Conservation (phyloP, 2,329 filamentous ascomycete genomes). For the Bimuria novae-zelandiae region DNA sequence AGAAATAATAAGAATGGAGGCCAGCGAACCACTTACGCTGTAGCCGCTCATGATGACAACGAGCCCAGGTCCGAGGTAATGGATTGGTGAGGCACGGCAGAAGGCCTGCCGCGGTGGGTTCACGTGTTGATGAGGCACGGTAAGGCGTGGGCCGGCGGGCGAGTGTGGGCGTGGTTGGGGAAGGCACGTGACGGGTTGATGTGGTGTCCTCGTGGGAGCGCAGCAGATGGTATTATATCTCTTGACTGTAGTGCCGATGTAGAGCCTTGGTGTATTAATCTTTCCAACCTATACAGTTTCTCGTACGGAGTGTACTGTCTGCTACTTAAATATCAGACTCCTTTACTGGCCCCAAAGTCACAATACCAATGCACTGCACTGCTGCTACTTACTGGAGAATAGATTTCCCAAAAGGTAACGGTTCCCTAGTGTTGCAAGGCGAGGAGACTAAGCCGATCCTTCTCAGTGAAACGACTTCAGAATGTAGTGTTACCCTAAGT, state of each 20-base stretch:
- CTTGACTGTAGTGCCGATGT: background rate
- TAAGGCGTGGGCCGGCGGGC: conserved; percentile 15
- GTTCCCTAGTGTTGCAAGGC: background rate
- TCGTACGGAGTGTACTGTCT: conserved; percentile 6
- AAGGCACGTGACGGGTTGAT: background rate
- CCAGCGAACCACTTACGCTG: conserved; percentile 17
- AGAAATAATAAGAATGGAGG: background rate
- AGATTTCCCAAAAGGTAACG: background rate
- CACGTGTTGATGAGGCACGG: conserved; percentile 8
- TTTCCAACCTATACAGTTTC: conserved; percentile 1
- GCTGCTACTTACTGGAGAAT: background rate
- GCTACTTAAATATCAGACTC: conserved; percentile 10
- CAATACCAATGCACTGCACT: background rate
- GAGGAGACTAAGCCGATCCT: background rate
- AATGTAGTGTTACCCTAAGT: background rate
- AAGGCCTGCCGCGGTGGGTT: conserved; percentile 14
- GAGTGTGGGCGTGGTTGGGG: background rate
- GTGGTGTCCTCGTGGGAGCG: conserved; percentile 8
- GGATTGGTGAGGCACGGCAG: conserved; percentile 11
- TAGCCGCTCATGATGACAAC: conserved; percentile 32
- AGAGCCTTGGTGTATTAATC: conserved; percentile 1
- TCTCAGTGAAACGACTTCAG: background rate
- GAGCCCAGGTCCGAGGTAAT: conserved; percentile 12
- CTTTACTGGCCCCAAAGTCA: conserved; percentile 11
- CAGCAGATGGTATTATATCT: background rate